Evolutionary conservation across 306 rosid species (phyloP), one percentile per base, ranked within the genome.

Genomic region (Styphnolobium japonicum): DNA sequence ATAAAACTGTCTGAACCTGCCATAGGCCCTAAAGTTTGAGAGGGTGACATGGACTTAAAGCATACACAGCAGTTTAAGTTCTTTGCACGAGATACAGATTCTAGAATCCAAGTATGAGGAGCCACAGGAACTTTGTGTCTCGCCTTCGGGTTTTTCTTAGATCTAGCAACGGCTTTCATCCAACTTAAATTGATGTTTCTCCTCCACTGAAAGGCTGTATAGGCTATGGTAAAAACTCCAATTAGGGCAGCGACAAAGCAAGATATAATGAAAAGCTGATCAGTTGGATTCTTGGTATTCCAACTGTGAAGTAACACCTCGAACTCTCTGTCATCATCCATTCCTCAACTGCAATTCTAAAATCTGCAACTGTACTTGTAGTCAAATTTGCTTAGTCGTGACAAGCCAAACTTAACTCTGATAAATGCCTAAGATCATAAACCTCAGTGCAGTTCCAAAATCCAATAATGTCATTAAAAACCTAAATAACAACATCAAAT

Each of bases 161-260:
- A 87, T 76, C 96, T 90, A 64, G 96, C 97, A 78, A 96, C 88
- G 70, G 99, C 99, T 88, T 78, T 96, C 91, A 87, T 96, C 98
- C 99, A 96, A 90, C 93, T 91, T 56, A 96, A 77, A 78, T 96
- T 96, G 75, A 96, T 96, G 81, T 96, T 90, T 84, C 99, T 86
- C 89, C 98, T 86, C 99, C 98, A 96, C 58, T 91, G 99, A 75
- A 96, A 96, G 64, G 99, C 97, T 0, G 98, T 90, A 79, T 90
- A 93, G 67, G 92, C 94, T 85, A 96, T 91, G 57, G 97, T 93
- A 78, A 93, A 81, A 86, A 91, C 89, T 73, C 99, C 99, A 88
- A 96, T 89, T 10, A 96, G 61, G 58, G 90, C 97, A 71, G 99
- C 98, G 34, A 86, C 48, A 9, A 86, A 73, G 78, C 89, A 91